These are phyloP conservation scores for Yamadazyma mexicana DNA, from an alignment of 1,139 yeast genomes.

Conservation along the genomic window DNA sequence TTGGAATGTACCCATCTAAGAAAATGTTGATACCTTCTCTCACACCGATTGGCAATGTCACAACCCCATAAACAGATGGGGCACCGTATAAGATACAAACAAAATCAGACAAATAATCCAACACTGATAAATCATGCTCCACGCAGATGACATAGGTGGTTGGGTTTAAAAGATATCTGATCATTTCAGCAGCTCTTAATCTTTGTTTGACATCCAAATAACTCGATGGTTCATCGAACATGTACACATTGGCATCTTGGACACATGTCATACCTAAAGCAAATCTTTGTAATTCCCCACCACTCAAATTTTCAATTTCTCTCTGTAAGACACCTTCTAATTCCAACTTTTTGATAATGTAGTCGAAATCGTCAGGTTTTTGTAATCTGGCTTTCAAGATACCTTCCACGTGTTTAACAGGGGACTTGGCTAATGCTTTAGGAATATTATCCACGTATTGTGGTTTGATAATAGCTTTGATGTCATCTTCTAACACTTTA, in stretches of 20 bases:
- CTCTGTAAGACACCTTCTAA: constrained; percentile 72
- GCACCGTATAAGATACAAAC: constrained; percentile 96
- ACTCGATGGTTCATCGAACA: constrained; percentile 99
- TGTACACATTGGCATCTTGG: constrained; percentile 91
- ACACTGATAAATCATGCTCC: constrained; percentile 96
- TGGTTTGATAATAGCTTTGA: constrained; percentile 94
- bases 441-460: constrained; percentile 98
- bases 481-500: constrained; percentile 87
- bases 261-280: constrained; percentile 98
- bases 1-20: constrained; percentile 95
- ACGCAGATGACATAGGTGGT: constrained; percentile 89
- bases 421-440: constrained; percentile 86
- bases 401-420: constrained; percentile 83
- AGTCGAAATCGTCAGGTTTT: constrained; percentile 59
- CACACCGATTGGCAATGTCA: constrained; percentile 90
- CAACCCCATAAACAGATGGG: constrained; percentile 98
- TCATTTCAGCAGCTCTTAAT: constrained; percentile 93
- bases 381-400: constrained; percentile 74
- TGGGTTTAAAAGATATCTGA: constrained; percentile 77
- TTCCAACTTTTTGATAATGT: constrained; percentile 68
- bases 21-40: constrained; percentile 98
- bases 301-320: constrained; percentile 86
- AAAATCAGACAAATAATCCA: constrained; percentile 94
- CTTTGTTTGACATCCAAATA: constrained; percentile 98
- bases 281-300: constrained; percentile 98